Percentiles rank a stretch among this genome's conserved stretches.
phyloP scores from a whole-genome alignment of 1,284 basidiomycete species.

The Fomitopsis pinicola region DNA sequence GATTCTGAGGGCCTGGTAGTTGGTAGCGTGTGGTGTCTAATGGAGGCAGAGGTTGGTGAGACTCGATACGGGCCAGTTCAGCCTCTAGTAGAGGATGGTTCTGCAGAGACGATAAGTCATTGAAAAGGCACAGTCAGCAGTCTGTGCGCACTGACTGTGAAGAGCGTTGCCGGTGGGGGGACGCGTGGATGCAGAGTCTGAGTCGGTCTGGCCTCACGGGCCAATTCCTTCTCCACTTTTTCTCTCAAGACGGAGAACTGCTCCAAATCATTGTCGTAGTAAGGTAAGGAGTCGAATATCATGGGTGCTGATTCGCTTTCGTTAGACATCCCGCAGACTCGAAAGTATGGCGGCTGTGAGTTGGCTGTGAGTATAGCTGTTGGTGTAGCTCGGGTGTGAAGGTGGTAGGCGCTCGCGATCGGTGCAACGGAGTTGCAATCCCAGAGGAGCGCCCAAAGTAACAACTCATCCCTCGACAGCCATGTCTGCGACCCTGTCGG shows the following conservation, averaged over 20 bases:
- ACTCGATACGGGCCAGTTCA: slow-evolving; percentile 71
- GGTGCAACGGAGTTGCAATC: not conserved
- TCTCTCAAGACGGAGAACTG: slow-evolving; percentile 65
- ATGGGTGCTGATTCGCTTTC: slow-evolving; percentile 7
- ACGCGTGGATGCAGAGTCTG: slow-evolving; percentile 63
- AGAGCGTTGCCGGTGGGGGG: slow-evolving; percentile 63
- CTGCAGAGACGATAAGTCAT: slow-evolving; percentile 28
- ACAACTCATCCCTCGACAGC: slow-evolving; percentile 20
- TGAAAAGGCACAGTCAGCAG: not conserved
- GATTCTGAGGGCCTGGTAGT: slow-evolving; percentile 63
- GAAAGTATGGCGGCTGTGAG: too few relatives aligned
- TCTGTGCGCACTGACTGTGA: slow-evolving; percentile 49
- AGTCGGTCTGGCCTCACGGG: slow-evolving; percentile 55
- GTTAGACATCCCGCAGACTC: slow-evolving; percentile 13
- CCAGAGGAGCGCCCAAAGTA: not conserved
- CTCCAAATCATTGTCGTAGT: slow-evolving; percentile 92
- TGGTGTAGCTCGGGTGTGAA: too few relatives aligned
- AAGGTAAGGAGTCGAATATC: slow-evolving; percentile 85
- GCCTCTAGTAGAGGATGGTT: slow-evolving; percentile 63
- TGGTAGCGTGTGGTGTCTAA: slow-evolving; percentile 83
- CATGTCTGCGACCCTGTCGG: slow-evolving; percentile 52
- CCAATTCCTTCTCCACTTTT: slow-evolving; percentile 72
- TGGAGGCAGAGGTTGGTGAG: slow-evolving; percentile 63
- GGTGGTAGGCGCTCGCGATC: slow-evolving; percentile 17
- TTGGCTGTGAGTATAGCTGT: too few relatives aligned